These are phyloP conservation scores for Crataegus laevigata DNA, from an alignment of 306 rosid genomes.

Conservation along the genomic window DNA sequence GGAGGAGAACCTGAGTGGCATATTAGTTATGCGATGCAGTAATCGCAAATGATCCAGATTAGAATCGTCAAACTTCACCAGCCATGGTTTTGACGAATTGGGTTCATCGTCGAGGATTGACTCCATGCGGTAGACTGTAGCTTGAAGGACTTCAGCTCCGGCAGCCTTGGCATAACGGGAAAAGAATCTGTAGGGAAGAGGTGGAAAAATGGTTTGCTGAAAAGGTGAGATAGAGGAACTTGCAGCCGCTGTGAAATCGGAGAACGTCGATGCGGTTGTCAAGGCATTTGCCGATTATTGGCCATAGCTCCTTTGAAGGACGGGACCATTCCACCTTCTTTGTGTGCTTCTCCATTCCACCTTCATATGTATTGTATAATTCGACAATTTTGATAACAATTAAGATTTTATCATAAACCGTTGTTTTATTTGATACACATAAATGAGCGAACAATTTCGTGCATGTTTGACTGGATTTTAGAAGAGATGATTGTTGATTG, in stretches of 20 bases:
- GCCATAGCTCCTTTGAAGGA: constrained; percentile 47
- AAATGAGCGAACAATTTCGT: too few species aligned
- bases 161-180: background rate
- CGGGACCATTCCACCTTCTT: constrained; percentile 28
- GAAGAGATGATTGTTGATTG: too few species aligned
- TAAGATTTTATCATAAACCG: too few species aligned
- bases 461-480: too few species aligned
- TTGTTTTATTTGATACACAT: too few species aligned
- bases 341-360: too few species aligned
- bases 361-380: too few species aligned
- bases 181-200: constrained; percentile 19
- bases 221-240: constrained; percentile 26
- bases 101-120: background rate
- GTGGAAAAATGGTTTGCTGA: constrained; percentile 21
- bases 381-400: too few species aligned
- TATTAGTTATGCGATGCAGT: constrained; percentile 29
- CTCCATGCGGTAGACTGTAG: constrained; percentile 30
- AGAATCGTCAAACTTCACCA: constrained; percentile 29
- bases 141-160: background rate
- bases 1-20: constrained; percentile 1
- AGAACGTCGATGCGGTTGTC: constrained; percentile 31
- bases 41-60: constrained; percentile 4
- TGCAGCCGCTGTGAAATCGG: constrained; percentile 46
- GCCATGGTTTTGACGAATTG: background rate
- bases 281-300: constrained; percentile 28